Conservation (phyloP, 768 basidiomycete genomes). For the Clitopilus passeckerianus region DNA sequence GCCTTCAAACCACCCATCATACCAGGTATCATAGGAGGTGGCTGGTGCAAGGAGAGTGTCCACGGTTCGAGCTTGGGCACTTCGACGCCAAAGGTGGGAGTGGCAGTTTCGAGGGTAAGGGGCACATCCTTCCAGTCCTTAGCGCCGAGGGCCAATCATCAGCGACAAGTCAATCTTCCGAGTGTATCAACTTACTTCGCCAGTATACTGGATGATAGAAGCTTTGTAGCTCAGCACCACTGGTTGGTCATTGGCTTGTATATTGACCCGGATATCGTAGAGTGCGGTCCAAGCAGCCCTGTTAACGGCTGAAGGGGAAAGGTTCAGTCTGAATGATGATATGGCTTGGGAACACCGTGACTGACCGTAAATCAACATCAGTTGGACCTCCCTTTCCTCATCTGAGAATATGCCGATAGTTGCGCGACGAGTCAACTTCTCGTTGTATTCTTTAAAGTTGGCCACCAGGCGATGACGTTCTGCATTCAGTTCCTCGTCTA, state of each 20-base stretch:
- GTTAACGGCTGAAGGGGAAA: conserved; percentile 22
- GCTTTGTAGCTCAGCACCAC: conserved; percentile 33
- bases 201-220: conserved; percentile 32
- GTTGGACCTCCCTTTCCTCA: conserved; percentile 28
- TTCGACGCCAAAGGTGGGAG: conserved; percentile 33
- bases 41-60: conserved; percentile 21
- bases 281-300: conserved; percentile 30
- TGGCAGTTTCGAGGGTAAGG: conserved; percentile 36
- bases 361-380: conserved; percentile 35
- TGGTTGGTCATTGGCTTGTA: conserved; percentile 28
- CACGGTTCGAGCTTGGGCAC: conserved; percentile 32
- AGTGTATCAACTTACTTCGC: conserved; percentile 26
- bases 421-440: conserved; percentile 22
- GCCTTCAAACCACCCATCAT: too few relatives aligned
- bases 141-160: not conserved
- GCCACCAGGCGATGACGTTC: conserved; percentile 15
- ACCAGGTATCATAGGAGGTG: too few relatives aligned
- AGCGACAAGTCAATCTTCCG: not conserved
- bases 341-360: not conserved
- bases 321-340: not conserved
- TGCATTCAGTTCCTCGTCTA: conserved; percentile 16
- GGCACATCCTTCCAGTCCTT: conserved; percentile 39
- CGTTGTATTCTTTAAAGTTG: conserved; percentile 10
- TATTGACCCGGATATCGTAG: conserved; percentile 37
- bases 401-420: conserved; percentile 32